Conservation (phyloP, 345 rosid species). For the Citrus australasica region DNA sequence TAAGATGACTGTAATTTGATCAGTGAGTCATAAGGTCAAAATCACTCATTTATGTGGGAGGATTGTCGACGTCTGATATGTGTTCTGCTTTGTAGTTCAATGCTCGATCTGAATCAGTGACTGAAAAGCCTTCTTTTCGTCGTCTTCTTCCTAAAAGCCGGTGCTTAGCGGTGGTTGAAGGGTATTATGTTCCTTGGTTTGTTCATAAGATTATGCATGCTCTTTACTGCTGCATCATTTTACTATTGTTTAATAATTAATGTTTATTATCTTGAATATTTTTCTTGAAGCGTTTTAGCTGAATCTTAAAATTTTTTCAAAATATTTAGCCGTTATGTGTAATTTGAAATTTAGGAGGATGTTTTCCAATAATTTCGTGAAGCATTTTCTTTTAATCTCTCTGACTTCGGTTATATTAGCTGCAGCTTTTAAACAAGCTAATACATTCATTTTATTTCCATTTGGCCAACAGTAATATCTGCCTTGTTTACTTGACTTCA, state of each 20-base stretch:
- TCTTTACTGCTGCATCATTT: neutral
- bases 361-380: neutral
- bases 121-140: slow-evolving; percentile 86
- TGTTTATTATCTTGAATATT: neutral
- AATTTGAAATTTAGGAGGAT: neutral
- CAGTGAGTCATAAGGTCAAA: neutral
- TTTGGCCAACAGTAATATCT: neutral
- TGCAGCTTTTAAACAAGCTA: neutral
- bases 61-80: neutral
- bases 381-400: neutral
- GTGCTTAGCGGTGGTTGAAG: slow-evolving; percentile 80
- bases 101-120: slow-evolving; percentile 83
- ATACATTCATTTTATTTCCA: neutral
- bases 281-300: slow-evolving; percentile 5
- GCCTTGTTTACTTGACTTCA: neutral
- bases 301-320: neutral
- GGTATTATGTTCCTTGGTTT: slow-evolving; percentile 41
- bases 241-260: neutral
- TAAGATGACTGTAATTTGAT: neutral
- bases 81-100: slow-evolving; percentile 57
- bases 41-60: neutral
- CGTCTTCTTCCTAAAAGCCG: slow-evolving; percentile 78
- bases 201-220: neutral
- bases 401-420: neutral
- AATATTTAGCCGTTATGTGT: neutral